Percentiles rank a stretch among this genome's conserved stretches.
phyloP scores from a whole-genome alignment of 2,329 filamentous ascomycete species.

The Diplocarpon mali region DNA sequence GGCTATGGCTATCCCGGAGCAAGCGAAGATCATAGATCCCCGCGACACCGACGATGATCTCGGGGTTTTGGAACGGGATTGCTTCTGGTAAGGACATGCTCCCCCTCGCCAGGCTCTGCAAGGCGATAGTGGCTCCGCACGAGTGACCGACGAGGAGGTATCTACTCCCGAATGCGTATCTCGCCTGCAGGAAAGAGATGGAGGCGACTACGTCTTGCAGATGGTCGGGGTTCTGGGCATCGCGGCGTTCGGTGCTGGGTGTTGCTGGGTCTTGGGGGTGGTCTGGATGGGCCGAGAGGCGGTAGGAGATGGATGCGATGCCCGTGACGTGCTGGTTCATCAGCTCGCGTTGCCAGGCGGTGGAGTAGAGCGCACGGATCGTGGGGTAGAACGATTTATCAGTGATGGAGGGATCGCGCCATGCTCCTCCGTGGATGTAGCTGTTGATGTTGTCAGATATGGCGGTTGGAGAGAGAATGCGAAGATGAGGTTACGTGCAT shows the following conservation, averaged over 20 bases:
- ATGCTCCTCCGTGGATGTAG: constrained; percentile 49
- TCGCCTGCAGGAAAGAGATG: constrained; percentile 37
- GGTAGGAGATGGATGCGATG: constrained; percentile 55
- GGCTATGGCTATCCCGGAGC: constrained; percentile 11
- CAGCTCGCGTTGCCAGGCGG: constrained; percentile 25
- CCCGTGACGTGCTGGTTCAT: constrained; percentile 37
- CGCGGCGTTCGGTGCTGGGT: constrained; percentile 24
- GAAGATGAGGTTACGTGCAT: background rate
- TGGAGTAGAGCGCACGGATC: constrained; percentile 3
- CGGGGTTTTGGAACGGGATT: constrained; percentile 28
- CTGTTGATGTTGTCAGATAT: background rate
- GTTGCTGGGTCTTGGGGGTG: constrained; percentile 28
- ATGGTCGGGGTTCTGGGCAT: constrained; percentile 48
- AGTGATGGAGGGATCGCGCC: constrained; percentile 44
- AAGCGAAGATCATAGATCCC: constrained; percentile 53
- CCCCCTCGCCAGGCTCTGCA: constrained; percentile 36
- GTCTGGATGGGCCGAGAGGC: constrained; percentile 45
- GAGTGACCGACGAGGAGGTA: constrained; percentile 53
- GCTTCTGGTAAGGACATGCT: background rate
- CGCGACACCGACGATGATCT: constrained; percentile 46
- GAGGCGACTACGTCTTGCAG: constrained; percentile 43
- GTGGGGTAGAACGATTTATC: constrained; percentile 22
- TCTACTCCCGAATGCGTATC: constrained; percentile 33
- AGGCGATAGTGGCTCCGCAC: constrained; percentile 51
- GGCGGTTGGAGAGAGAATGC: background rate